Evolutionary conservation across 2,329 filamentous ascomycete species (phyloP).

Genomic region (Colletotrichum truncatum): DNA sequence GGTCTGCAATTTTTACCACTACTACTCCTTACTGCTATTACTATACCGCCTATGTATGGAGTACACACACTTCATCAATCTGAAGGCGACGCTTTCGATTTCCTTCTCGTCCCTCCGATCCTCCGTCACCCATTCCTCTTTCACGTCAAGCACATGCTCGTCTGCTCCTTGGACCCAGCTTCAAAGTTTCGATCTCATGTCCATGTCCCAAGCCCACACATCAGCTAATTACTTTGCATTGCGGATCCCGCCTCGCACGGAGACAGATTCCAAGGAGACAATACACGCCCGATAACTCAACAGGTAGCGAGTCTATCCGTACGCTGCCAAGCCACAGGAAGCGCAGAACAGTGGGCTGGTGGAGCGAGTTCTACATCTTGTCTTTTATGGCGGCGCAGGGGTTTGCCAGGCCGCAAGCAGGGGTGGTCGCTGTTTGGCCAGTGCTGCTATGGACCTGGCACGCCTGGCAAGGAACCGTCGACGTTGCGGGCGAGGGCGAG

Average conservation of each 20-base stretch:
- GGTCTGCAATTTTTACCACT: no score
- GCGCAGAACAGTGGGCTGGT: constrained; percentile 16
- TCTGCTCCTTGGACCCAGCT: no score
- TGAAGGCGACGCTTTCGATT: no score
- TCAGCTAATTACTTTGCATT: neutral
- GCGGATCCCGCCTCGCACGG: neutral
- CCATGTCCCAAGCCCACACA: neutral
- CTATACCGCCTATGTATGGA: no score
- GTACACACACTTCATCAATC: no score
- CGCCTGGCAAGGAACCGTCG: no score
- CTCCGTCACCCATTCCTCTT: neutral
- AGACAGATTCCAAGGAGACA: constrained; percentile 15
- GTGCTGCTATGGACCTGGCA: constrained; percentile 2
- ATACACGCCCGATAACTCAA: neutral
- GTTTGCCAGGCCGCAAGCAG: neutral
- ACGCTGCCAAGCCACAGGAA: constrained; percentile 12
- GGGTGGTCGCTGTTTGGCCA: constrained; percentile 11
- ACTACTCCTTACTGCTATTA: no score
- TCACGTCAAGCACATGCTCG: constrained; percentile 12
- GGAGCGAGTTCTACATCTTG: neutral
- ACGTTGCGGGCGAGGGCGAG: neutral
- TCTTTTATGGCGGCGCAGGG: constrained; percentile 2
- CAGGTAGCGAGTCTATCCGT: constrained; percentile 16
- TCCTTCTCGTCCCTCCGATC: neutral
- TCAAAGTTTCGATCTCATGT: no score